Evolutionary conservation across 176 grass and related monocot genomes (phyloP).

Genomic region (Canna indica): DNA sequence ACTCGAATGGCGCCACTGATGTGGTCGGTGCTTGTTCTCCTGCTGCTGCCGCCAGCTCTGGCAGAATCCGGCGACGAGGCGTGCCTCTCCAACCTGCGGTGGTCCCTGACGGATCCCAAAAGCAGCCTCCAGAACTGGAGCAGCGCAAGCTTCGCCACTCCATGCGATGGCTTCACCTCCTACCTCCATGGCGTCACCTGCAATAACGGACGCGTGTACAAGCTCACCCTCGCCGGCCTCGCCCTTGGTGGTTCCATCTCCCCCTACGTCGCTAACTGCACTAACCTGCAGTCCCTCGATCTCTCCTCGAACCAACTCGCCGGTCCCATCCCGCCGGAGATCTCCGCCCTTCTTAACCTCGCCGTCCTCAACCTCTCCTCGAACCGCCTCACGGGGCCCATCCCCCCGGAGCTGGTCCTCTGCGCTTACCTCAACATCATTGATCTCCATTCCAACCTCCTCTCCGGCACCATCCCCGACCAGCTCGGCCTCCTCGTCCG

Average conservation of each 20-base stretch:
- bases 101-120: constrained; percentile 46
- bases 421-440: constrained; percentile 3
- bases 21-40: constrained; percentile 30
- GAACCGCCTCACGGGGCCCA: background rate
- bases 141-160: constrained; percentile 28
- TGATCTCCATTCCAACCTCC: constrained; percentile 4
- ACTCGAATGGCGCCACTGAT: background rate
- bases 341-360: constrained; percentile 36
- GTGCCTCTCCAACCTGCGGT: constrained; percentile 31
- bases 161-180: constrained; percentile 14
- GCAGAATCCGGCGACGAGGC: constrained; percentile 36
- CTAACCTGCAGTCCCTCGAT: constrained; percentile 33
- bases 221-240: constrained; percentile 2
- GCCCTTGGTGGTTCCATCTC: constrained; percentile 30
- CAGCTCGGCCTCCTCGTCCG: constrained; percentile 5
- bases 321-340: constrained; percentile 3
- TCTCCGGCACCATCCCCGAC: background rate
- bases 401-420: background rate
- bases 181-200: constrained; percentile 6
- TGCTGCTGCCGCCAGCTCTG: constrained; percentile 22
- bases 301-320: constrained; percentile 21
- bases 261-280: constrained; percentile 23
- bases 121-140: constrained; percentile 19
- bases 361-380: constrained; percentile 19
- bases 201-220: constrained; percentile 6